Base-by-base conservation (phyloP, 139 green algal species). In the Asterochloris sp. region DNA sequence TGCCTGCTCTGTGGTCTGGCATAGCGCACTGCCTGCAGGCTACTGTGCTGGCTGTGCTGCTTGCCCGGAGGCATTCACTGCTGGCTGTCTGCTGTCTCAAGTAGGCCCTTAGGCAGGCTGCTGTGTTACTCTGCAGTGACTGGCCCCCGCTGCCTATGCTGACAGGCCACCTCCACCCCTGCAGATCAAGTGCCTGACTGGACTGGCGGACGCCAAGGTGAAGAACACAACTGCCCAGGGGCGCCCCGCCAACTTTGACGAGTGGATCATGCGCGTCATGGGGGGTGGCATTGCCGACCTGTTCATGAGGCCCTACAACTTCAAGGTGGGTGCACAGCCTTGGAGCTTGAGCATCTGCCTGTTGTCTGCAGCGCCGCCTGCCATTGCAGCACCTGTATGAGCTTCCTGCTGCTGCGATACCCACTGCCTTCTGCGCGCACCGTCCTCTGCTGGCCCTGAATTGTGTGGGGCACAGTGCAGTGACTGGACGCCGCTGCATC, bases 301-400 rank as follows among this genome's bases (percentile, higher is more conserved):
- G 26, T 98, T 98, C 91, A 98, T 98, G 95, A 88, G 95, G 21
- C 95, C 95, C 6, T 98, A 98, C 92, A 98, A 98, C 91, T 96
- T 97, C 92, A 98, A 98, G 92, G 95, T 94, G 54, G 19, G 12
- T 28, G 69, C 38, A 54, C 38, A 54, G 38, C 38, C 38, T 54
- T 2, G 38, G 6, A 54, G 38, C 38, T 54, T 54, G 38, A 54
- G 38, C 38, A 54, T 54, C 38, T 54, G 38, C 38, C 6, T 54
- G 38, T 6, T 54, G 6, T 54, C 38, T 54, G 38, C 38, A 54
- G 38, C 38, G 6, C 38, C 6, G 38, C 38, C 38, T 54, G 38
- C 38, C 38, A 10, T 54, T 54, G 38, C 38, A 2, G 38, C 38
- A 54, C 38, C 38, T n/a, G n/a, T n/a, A n/a, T n/a, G n/a, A n/a